These are phyloP conservation scores for Aspergillus tamarii DNA, from an alignment of 2,329 filamentous ascomycete genomes.

Conservation along the genomic window DNA sequence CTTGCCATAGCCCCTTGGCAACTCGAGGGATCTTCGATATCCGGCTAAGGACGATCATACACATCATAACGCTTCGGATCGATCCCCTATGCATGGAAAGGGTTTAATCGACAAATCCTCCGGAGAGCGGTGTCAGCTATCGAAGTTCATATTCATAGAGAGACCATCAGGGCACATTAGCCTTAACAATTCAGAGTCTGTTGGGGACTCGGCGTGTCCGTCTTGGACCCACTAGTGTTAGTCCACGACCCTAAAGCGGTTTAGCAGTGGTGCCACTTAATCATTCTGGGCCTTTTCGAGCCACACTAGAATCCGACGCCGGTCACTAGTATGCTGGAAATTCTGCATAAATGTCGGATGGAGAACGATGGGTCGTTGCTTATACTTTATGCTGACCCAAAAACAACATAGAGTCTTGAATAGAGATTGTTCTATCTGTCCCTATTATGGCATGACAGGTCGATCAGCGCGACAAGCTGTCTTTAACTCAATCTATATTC, in stretches of 20 bases:
- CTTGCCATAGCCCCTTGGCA: not conserved
- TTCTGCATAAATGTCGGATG: not conserved
- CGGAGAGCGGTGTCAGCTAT: not conserved
- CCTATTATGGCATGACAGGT: not conserved
- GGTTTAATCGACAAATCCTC: not conserved
- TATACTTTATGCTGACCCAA: not conserved
- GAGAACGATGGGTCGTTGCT: not conserved
- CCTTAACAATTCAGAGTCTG: not conserved
- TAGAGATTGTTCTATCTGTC: not conserved
- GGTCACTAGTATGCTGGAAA: not conserved
- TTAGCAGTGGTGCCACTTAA: not conserved
- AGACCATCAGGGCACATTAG: not conserved
- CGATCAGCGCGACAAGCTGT: not conserved
- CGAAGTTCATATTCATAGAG: not conserved
- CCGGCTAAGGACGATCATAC: not conserved
- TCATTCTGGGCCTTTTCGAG: not conserved
- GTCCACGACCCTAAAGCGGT: not conserved
- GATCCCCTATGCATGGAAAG: not conserved
- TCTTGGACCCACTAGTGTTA: not conserved
- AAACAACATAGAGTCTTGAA: not conserved
- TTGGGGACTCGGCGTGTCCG: conserved; percentile 4
- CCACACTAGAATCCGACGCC: not conserved
- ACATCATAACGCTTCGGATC: not conserved
- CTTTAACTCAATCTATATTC: not conserved
- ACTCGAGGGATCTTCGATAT: not conserved